Base-by-base conservation (phyloP, 78 protist genomes). In the Dictyostelium firmibasis region DNA sequence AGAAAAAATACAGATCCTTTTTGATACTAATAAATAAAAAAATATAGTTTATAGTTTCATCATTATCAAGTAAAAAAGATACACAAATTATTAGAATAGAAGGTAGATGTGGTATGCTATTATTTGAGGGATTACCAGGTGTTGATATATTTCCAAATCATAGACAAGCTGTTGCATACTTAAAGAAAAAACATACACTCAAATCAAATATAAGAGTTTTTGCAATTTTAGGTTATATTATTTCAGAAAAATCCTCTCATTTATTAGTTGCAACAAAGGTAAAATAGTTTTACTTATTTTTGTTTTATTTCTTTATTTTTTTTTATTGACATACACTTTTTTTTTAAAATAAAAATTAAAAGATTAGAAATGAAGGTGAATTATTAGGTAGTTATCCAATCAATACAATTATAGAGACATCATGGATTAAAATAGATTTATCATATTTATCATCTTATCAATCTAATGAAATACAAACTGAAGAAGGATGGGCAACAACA, bases 41-140 rank as follows among this genome's bases (percentile, higher is more conserved):
- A 20, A 9, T 16, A 16, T 27, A 89, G 94, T 89, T 64, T 81
- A 89, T 89, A 27, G 70, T 89, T 35, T 89, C 94, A 64, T 70
- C 94, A 81, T 81, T 89, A 62, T 78, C 94, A 33, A 79, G 20
- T 89, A 89, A 85, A 89, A 89, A 70, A 50, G 94, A 89, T 81
- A 89, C 94, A 69, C 94, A 89, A 38, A 81, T 89, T 4, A 69
- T 81, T 25, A 78, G 82, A 16, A 89, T 89, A 5, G 94, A 89
- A 8, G 94, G 94, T 23, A 78, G 94, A 81, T 89, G 82, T 44
- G 94, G 94, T 14, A 60, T 81, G 82, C 14, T 89, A 36, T 31
- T 64, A n/a, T 89, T 53, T 81, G 94, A 89, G 11, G 94, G 94
- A 13, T 50, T 89, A 69, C 87, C 86, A 47, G 94, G 94, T 2